Evolutionary conservation across 495 filamentous ascomycete species (phyloP).

Genomic region (Cairneyella variabilis): DNA sequence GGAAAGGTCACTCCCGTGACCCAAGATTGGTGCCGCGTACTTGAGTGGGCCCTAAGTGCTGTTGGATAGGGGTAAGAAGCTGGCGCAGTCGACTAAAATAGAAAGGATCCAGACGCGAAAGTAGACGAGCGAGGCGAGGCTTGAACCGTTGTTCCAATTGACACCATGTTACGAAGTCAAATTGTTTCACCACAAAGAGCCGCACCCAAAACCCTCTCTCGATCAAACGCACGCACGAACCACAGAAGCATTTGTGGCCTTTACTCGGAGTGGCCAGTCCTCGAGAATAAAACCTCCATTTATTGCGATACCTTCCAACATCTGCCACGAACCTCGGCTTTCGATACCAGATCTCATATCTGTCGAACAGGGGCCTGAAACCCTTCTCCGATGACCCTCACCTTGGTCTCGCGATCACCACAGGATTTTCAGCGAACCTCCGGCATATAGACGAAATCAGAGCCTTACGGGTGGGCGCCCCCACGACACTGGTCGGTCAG

Average conservation of each 20-base stretch:
- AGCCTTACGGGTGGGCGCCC: conserved; percentile 8
- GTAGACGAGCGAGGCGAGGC: too few relatives aligned
- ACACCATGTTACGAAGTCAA: not conserved
- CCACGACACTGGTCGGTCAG: not conserved
- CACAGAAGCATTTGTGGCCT: conserved; percentile 12
- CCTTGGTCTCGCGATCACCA: conserved; percentile 13
- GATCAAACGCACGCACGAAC: not conserved
- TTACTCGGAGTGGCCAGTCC: conserved; percentile 1
- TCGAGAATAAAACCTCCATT: not conserved
- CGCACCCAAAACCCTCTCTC: conserved; percentile 7
- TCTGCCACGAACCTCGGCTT: conserved; percentile 12
- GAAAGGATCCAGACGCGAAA: too few relatives aligned
- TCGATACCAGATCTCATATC: conserved; percentile 9
- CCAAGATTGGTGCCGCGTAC: too few relatives aligned
- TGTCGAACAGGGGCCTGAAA: conserved; percentile 18
- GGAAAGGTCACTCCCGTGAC: not conserved
- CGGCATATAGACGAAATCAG: conserved; percentile 3
- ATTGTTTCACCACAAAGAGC: conserved; percentile 6
- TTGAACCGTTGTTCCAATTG: too few relatives aligned
- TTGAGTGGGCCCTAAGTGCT: too few relatives aligned
- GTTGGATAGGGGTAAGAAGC: too few relatives aligned
- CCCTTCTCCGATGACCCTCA: conserved; percentile 1
- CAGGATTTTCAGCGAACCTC: conserved; percentile 1
- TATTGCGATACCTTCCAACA: not conserved
- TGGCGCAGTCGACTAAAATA: too few relatives aligned